Conservation (phyloP, 208 protist species). For the Trypanosoma mega region DNA sequence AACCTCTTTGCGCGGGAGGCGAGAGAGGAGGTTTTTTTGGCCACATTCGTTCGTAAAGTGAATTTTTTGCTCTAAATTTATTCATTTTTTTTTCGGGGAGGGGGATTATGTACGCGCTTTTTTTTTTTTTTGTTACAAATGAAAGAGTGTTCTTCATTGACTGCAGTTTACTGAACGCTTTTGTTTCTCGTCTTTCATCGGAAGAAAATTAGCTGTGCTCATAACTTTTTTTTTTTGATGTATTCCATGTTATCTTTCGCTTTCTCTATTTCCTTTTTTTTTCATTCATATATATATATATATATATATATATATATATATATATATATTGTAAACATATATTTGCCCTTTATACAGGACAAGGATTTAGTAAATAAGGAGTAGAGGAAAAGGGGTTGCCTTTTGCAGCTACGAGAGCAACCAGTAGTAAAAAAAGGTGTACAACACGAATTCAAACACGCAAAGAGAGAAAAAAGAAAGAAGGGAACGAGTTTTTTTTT, state of each 20-base stretch:
- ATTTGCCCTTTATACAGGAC: neutral
- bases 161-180: too few relatives aligned
- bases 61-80: neutral
- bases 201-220: too few relatives aligned
- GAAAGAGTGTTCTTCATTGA: too few relatives aligned
- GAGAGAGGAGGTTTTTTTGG: too few relatives aligned
- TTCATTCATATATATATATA: neutral
- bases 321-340: neutral
- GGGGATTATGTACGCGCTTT: too few relatives aligned
- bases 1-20: too few relatives aligned
- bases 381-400: too few relatives aligned
- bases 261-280: neutral
- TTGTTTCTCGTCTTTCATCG: too few relatives aligned
- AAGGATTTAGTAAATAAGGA: too few relatives aligned
- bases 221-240: too few relatives aligned
- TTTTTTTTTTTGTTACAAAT: too few relatives aligned
- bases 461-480: neutral
- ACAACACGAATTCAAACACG: neutral
- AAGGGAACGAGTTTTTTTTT: conserved; percentile 3
- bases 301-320: conserved; percentile 3
- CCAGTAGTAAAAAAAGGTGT: neutral
- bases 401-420: neutral
- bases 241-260: neutral
- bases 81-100: conserved; percentile 19
- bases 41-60: too few relatives aligned